A percentile compares a stretch with the other conserved stretches of the same genome.
Conservation (phyloP, 2,329 filamentous ascomycete genomes). For the Pestalotiopsis sp. region DNA sequence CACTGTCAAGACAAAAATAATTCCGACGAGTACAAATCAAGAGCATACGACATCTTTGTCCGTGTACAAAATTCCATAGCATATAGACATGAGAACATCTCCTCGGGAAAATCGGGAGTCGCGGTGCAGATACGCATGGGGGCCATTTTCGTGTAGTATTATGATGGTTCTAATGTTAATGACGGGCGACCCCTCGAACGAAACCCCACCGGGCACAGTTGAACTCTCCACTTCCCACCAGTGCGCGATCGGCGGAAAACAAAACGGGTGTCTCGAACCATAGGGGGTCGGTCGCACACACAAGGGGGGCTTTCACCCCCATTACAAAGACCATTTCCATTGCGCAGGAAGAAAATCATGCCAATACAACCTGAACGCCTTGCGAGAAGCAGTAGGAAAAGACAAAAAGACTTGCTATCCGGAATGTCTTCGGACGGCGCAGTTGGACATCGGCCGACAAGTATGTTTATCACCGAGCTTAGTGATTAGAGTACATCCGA, state of each 20-base stretch:
- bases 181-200: background rate
- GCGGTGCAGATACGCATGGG: too few species aligned
- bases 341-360: background rate
- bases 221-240: background rate
- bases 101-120: too few species aligned
- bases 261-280: background rate
- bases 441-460: background rate
- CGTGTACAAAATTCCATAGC: too few species aligned
- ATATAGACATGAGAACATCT: too few species aligned
- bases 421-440: background rate
- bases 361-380: background rate
- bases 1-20: too few species aligned
- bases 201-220: background rate
- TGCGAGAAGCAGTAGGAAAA: background rate
- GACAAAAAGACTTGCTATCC: background rate
- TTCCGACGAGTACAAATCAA: too few species aligned
- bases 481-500: background rate
- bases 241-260: background rate
- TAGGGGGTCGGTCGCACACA: background rate
- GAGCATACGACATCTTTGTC: too few species aligned
- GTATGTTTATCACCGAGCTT: background rate
- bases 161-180: background rate
- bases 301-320: background rate
- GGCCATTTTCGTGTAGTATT: too few species aligned
- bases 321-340: background rate